These are phyloP conservation scores for Hibiscus syriacus DNA, from an alignment of 345 rosid species.

Conservation along the genomic window DNA sequence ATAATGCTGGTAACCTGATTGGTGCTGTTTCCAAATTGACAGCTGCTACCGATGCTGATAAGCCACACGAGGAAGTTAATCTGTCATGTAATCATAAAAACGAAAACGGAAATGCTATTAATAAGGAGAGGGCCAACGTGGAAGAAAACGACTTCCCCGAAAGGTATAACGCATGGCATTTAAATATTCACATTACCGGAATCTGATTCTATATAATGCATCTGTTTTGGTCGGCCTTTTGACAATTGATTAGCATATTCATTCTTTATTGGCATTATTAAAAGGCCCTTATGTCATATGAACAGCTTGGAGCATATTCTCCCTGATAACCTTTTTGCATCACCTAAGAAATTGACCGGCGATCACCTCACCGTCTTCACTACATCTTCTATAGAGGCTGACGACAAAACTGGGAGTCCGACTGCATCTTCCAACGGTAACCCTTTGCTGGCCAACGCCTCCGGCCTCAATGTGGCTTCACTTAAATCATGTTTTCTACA, in stretches of 20 bases:
- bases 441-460: slow-evolving; percentile 13
- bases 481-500: slow-evolving; percentile 43
- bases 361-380: slow-evolving; percentile 29
- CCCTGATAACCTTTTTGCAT: slow-evolving; percentile 63
- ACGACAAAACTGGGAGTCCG: slow-evolving; percentile 10
- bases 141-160: slow-evolving; percentile 39
- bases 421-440: slow-evolving; percentile 10
- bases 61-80: slow-evolving; percentile 20
- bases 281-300: neutral
- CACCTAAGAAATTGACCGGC: slow-evolving; percentile 41
- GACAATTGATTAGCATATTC: too few relatives aligned
- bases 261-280: neutral
- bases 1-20: slow-evolving; percentile 12
- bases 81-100: slow-evolving; percentile 18
- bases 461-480: slow-evolving; percentile 32
- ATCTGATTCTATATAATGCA: neutral
- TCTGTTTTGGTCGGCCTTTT: too few relatives aligned
- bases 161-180: slow-evolving; percentile 26
- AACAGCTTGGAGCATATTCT: slow-evolving; percentile 56
- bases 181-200: neutral
- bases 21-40: neutral
- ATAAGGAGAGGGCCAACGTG: slow-evolving; percentile 28
- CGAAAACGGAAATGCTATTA: slow-evolving; percentile 13
- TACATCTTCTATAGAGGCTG: slow-evolving; percentile 15
- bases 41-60: slow-evolving; percentile 6